phyloP scores from a whole-genome alignment of 2,329 filamentous ascomycete genomes.

The Decorospora gaudefroyi region DNA sequence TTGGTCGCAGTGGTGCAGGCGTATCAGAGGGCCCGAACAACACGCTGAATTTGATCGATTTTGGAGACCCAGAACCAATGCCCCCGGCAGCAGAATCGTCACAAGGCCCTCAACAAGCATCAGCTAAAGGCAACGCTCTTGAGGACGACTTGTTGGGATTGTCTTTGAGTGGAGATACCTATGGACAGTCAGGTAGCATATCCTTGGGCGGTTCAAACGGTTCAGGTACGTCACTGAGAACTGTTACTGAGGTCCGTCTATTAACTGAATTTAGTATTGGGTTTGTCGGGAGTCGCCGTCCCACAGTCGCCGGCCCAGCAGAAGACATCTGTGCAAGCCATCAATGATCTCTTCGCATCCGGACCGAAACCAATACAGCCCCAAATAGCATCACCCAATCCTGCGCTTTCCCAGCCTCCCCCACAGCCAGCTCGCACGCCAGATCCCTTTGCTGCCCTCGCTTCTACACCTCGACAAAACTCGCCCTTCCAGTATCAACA shows the following conservation, averaged over 20 bases:
- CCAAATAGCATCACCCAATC: conserved; percentile 55
- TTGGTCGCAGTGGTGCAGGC: conserved; percentile 67
- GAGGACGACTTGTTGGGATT: conserved; percentile 91
- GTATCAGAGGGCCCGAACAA: conserved; percentile 69
- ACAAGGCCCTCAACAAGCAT: conserved; percentile 50
- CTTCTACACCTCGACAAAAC: conserved; percentile 57
- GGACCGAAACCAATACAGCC: conserved; percentile 47
- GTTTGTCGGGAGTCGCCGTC: conserved; percentile 40
- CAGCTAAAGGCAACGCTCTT: conserved; percentile 65
- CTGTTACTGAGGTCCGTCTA: background rate
- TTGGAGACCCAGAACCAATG: conserved; percentile 68
- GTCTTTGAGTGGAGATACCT: conserved; percentile 70
- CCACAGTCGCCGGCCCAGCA: conserved; percentile 46
- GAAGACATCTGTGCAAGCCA: conserved; percentile 55
- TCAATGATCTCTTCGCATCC: conserved; percentile 62
- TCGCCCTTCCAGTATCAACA: conserved; percentile 57
- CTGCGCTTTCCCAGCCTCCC: conserved; percentile 44
- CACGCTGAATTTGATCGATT: conserved; percentile 92
- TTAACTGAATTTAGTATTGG: conserved; percentile 35
- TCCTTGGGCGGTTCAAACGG: conserved; percentile 67
- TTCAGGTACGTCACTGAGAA: conserved; percentile 31
- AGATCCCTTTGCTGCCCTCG: conserved; percentile 65
- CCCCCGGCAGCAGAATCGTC: conserved; percentile 36
- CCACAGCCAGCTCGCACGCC: conserved; percentile 44
- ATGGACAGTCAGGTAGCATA: conserved; percentile 78